phyloP scores from a whole-genome alignment of 202 grass and related monocot species.

The Musa balbisiana region DNA sequence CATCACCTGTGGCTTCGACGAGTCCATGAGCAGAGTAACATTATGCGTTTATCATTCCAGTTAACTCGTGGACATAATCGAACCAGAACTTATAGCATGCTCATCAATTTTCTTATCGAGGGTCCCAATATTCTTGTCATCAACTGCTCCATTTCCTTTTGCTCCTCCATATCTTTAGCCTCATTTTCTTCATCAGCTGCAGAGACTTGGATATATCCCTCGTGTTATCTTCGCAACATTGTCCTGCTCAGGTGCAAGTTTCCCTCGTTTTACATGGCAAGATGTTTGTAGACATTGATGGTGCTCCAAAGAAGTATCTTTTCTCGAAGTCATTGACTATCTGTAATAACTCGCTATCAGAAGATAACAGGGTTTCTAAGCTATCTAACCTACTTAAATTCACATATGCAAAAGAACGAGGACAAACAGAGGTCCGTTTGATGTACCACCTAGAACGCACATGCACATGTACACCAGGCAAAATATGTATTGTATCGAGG shows the following conservation, averaged over 20 bases:
- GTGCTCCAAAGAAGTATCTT: not conserved
- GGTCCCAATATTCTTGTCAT: not conserved
- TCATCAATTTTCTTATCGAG: not conserved
- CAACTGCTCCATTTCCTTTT: not conserved
- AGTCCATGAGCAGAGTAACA: too few species aligned
- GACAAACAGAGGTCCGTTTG: not conserved
- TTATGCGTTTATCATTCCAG: too few species aligned
- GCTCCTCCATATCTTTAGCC: not conserved
- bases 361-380: not conserved
- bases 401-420: not conserved
- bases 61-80: too few species aligned
- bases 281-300: not conserved
- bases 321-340: not conserved
- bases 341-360: not conserved
- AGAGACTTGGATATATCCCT: not conserved
- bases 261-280: not conserved
- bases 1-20: too few species aligned
- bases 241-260: not conserved
- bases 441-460: not conserved
- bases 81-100: too few species aligned
- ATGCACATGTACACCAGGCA: not conserved
- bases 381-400: not conserved
- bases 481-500: not conserved
- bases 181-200: not conserved
- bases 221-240: not conserved